Base-by-base conservation (phyloP, 805 yeast genomes). In the Wickerhamiella musiphila region DNA sequence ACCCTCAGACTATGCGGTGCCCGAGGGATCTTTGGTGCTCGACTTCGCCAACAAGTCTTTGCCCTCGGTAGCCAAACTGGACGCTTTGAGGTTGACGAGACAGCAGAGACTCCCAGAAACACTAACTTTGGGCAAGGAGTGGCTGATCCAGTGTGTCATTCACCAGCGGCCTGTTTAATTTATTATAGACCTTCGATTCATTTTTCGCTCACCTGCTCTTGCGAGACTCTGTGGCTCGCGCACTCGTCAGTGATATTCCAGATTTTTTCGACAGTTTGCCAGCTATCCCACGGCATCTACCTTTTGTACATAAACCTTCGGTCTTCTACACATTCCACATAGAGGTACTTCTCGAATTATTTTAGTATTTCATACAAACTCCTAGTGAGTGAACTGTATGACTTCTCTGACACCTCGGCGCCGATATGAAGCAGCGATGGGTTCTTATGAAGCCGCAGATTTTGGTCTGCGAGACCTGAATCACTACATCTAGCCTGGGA, bases 391-490 rank as follows among this genome's bases (percentile, higher is more conserved):
- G 3, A 11, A 13, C 42, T 49, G 52, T 50, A 14, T 36, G 54
- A 36, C 50, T 44, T 39, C 47, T 49, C 53, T 50, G 54, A 50
- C 54, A 48, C 54, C 44, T 31, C 46, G 37, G 30, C 35, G 32
- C 36, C 39, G 47, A 40, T 38, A 11, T 34, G 25, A 28, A 20
- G 15, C 26, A 29, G 19, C 34, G 35, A 37, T 45, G 50, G 41
- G 53, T 46, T 48, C 53, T 48, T 48, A 46, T 41, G 44, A 43
- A 47, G 45, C 43, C 48, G 6, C 31, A 15, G 20, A 13, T 9
- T 24, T 42, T 33, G 12, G n/a, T 48, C 53, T 47, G 3, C 44
- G 49, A 51, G 29, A 33, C 39, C 40, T 35, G 43, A 48, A 48
- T 48, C 53, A 48, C 53, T 47, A 37, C 40, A 34, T 30, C 22